A percentile compares a stretch with the other conserved stretches of the same genome.
phyloP scores from a whole-genome alignment of 768 basidiomycete species.

The Calocybe gangraenosa region DNA sequence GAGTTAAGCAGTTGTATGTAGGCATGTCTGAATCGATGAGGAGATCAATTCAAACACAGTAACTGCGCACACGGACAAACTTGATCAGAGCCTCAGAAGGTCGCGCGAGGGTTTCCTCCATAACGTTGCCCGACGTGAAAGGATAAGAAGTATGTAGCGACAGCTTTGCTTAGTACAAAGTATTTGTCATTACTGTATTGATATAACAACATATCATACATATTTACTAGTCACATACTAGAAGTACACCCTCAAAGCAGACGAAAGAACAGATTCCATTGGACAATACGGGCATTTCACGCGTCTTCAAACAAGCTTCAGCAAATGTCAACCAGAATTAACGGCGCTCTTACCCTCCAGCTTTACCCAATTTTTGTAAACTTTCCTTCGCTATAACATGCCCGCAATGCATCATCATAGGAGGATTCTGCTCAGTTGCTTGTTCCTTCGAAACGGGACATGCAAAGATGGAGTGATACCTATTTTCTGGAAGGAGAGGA shows the following conservation, averaged over 20 bases:
- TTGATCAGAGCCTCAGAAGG: conserved; percentile 14
- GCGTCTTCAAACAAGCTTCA: conserved; percentile 43
- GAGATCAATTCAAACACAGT: background rate
- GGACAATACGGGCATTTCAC: conserved; percentile 99
- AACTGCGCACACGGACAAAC: conserved; percentile 16
- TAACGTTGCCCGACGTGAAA: background rate
- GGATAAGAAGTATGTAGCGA: background rate
- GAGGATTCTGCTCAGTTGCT: conserved; percentile 87
- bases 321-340: background rate
- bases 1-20: conserved; percentile 48
- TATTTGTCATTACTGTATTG: no score
- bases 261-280: conserved; percentile 56
- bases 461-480: conserved; percentile 96
- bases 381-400: conserved; percentile 95
- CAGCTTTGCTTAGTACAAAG: no score
- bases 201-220: no score
- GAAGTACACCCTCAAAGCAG: conserved; percentile 65
- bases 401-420: conserved; percentile 97
- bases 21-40: conserved; percentile 28
- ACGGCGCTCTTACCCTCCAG: conserved; percentile 49
- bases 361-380: conserved; percentile 83
- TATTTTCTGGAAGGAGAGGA: conserved; percentile 76
- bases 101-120: conserved; percentile 7
- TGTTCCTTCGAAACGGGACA: conserved; percentile 99
- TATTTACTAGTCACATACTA: conserved; percentile 21